These are phyloP conservation scores for Rhododendron henanense DNA, from an alignment of 148 eudicot species.

Conservation along the genomic window DNA sequence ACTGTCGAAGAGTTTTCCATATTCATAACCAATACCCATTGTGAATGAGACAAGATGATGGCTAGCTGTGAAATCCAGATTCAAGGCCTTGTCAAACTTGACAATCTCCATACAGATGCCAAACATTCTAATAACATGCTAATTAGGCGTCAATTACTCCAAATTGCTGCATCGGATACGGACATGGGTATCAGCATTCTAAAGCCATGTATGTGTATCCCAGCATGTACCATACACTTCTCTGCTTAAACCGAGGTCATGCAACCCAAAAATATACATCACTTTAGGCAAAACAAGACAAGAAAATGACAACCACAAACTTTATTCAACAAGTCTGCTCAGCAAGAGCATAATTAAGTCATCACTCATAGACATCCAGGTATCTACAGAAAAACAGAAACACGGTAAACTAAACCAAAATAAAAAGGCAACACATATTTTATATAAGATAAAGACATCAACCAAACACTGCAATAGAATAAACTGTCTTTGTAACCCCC, in stretches of 20 bases:
- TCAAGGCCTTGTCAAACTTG: neutral
- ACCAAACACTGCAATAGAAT: neutral
- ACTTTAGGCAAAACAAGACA: neutral
- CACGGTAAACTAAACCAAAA: neutral
- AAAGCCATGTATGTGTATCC: neutral
- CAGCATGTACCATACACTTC: neutral
- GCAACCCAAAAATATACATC: neutral
- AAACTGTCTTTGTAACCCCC: neutral
- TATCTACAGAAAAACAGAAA: neutral
- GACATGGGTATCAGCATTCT: neutral
- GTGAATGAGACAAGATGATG: neutral
- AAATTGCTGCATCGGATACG: neutral
- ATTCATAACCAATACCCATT: neutral
- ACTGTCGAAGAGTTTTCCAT: neutral
- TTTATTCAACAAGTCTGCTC: neutral
- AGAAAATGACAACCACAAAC: neutral
- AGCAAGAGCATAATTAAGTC: conserved; percentile 1
- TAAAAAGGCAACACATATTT: neutral
- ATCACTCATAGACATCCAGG: neutral
- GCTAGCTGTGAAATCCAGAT: neutral
- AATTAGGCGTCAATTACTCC: neutral
- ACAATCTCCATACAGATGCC: neutral
- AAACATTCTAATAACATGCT: neutral
- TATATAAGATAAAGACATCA: neutral
- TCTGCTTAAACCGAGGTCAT: neutral